Conservation (phyloP, 345 rosid genomes). For the Eucalyptus guilfoylei region DNA sequence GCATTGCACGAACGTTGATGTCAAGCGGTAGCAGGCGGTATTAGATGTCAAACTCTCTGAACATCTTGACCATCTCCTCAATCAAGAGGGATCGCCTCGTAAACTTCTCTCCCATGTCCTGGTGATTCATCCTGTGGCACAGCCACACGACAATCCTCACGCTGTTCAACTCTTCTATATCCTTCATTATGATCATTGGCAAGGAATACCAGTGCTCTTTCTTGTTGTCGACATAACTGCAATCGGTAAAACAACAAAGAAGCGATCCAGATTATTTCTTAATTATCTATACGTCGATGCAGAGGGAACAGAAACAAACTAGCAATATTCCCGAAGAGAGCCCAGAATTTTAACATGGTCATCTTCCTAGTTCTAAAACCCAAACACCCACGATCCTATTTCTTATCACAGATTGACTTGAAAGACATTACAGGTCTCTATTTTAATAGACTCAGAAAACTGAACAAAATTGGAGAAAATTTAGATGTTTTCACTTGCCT, state of each 20-base stretch:
- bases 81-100: not conserved
- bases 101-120: not conserved
- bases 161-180: not conserved
- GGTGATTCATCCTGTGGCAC: not conserved
- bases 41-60: not conserved
- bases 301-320: not conserved
- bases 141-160: not conserved
- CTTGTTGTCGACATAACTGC: conserved; percentile 51
- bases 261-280: not conserved
- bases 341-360: not conserved
- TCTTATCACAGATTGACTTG: not conserved
- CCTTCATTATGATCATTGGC: conserved; percentile 3
- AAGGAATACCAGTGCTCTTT: conserved; percentile 68
- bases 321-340: not conserved
- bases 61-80: not conserved
- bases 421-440: no score
- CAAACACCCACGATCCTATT: not conserved
- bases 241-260: not conserved
- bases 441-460: no score
- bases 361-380: not conserved
- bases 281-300: no score
- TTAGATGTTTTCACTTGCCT: conserved; percentile 7
- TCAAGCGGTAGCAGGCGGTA: not conserved
- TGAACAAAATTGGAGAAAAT: not conserved
- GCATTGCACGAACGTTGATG: not conserved